A percentile compares a stretch with the other conserved stretches of the same genome.
Evolutionary conservation across 2,329 filamentous ascomycete genomes (phyloP).

Genomic region (Aspergillus pseudoterreus): DNA sequence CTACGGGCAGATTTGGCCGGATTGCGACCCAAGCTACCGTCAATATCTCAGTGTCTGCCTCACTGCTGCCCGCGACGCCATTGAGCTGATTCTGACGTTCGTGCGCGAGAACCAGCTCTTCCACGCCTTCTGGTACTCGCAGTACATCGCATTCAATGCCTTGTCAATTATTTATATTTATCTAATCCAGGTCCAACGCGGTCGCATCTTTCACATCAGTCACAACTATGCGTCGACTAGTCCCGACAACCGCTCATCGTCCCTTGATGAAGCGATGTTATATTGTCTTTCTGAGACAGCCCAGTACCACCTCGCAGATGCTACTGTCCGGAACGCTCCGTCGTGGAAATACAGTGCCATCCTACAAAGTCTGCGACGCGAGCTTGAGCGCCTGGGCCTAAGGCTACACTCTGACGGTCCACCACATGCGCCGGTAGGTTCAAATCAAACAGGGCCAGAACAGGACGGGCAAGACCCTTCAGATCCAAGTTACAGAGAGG

Average conservation of each 20-base stretch:
- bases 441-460: no score
- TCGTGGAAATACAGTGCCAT: slow-evolving; percentile 19
- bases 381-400: slow-evolving; percentile 9
- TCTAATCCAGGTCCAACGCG: slow-evolving; percentile 17
- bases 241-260: neutral
- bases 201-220: slow-evolving; percentile 10
- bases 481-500: neutral
- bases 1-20: slow-evolving; percentile 16
- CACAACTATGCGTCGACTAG: neutral
- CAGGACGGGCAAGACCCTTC: no score
- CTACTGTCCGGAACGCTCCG: slow-evolving; percentile 16
- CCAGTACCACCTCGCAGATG: slow-evolving; percentile 15
- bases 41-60: slow-evolving; percentile 14
- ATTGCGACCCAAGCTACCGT: slow-evolving; percentile 10
- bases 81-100: slow-evolving; percentile 18
- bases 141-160: slow-evolving; percentile 23
- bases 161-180: slow-evolving; percentile 21
- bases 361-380: slow-evolving; percentile 15
- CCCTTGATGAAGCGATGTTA: slow-evolving; percentile 10
- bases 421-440: no score
- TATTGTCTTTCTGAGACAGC: slow-evolving; percentile 15
- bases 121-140: slow-evolving; percentile 22
- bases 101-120: slow-evolving; percentile 19
- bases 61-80: slow-evolving; percentile 13
- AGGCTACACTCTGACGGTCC: neutral